These are phyloP conservation scores for Sugiyamaella boreocaroliniensis DNA, from an alignment of 805 yeast species.

Conservation along the genomic window DNA sequence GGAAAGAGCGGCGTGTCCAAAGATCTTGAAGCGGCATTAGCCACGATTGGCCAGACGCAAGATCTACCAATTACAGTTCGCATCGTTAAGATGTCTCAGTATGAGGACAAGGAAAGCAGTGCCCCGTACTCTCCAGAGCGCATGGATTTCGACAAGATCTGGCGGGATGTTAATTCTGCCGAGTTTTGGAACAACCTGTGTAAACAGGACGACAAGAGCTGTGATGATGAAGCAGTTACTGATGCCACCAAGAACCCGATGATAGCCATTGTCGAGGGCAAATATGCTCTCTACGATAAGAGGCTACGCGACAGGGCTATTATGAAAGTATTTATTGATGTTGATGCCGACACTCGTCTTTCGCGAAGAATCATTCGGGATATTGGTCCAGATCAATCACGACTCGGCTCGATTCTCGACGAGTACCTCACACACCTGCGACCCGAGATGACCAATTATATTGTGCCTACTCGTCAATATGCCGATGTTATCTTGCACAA, in stretches of 20 bases:
- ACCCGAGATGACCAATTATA: conserved; percentile 59
- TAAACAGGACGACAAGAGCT: background rate
- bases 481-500: conserved; percentile 59
- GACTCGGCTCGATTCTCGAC: conserved; percentile 31
- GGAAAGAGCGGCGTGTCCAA: conserved; percentile 40
- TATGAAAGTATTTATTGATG: conserved; percentile 67
- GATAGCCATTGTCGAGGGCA: conserved; percentile 58
- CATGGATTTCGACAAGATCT: conserved; percentile 31
- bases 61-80: conserved; percentile 21
- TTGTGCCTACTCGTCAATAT: conserved; percentile 54
- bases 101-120: conserved; percentile 21
- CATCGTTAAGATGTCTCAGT: conserved; percentile 42
- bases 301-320: conserved; percentile 49
- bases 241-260: background rate
- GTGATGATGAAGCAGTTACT: background rate
- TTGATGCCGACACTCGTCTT: conserved; percentile 78
- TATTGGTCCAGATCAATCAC: conserved; percentile 19
- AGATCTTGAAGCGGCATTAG: conserved; percentile 33
- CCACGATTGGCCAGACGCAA: conserved; percentile 22
- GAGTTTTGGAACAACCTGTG: background rate
- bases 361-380: conserved; percentile 55
- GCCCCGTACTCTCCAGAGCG: conserved; percentile 21
- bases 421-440: conserved; percentile 51
- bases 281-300: conserved; percentile 68
- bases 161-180: conserved; percentile 14